Evolutionary conservation across 768 basidiomycete species (phyloP), one percentile per base, ranked within the genome.

Genomic region (Tulasnella sp.): DNA sequence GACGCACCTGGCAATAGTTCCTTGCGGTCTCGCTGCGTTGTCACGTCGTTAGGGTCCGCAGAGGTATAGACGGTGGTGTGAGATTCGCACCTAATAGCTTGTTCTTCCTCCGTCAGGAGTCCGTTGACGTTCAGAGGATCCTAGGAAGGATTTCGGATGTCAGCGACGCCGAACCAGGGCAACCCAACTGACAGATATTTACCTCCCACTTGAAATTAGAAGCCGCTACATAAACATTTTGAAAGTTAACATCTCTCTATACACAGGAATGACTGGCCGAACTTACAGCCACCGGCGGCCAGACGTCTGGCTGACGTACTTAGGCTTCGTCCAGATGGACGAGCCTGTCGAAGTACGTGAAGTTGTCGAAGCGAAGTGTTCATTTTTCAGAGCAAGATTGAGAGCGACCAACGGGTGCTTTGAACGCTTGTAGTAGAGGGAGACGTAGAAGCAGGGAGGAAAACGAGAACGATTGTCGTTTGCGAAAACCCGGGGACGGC

Each of bases 21-120:
- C 86, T 88, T 3, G 94, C 92, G 8, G 91, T 91, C 80, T 96
- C 91, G 31, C 96, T 95, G 78, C 5, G 74, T 15, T 71, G 34
- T 76, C 54, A 75, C 77, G 37, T 76, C 73, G 45, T 40, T 39
- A 29, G 78, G 42, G 71, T 29, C 37, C 67, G 75, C 70, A 40
- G n/a, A 5, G 12, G 38, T 25, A 2, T 17, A 36, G 22, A 14
- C 42, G 38, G 52, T 11, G 14, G 36, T 8, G 8, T 17, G n/a
- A 72, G 14, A 38, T 5, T 5, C 15, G 45, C 77, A 95, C 96
- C 94, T 89, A 79, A 97, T 91, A 17, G 93, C 91, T 79, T 89
- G 86, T 83, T 99, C 97, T 45, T 97, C 97, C 72, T 95, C 94
- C 0, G 93, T 93, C 78, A 98, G 84, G 52, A 93, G 86, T 0